These are phyloP conservation scores for Didymella exigua DNA, from an alignment of 2,329 filamentous ascomycete genomes.

Conservation along the genomic window DNA sequence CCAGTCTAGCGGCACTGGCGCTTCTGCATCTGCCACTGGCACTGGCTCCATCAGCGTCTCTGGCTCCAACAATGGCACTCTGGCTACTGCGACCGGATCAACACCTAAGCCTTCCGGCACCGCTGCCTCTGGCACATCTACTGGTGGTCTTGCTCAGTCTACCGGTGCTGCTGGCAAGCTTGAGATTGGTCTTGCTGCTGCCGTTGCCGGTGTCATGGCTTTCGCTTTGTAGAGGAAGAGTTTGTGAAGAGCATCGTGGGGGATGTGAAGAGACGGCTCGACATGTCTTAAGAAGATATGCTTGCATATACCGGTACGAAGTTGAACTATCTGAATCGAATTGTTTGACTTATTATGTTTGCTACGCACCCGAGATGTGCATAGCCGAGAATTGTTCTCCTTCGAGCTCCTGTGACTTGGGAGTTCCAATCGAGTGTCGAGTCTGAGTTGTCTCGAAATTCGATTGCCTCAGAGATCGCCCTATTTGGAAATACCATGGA, in stretches of 20 bases:
- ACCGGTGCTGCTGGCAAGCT: conserved; percentile 32
- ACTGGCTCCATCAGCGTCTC: conserved; percentile 14
- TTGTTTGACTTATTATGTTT: no score
- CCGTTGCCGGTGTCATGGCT: conserved; percentile 33
- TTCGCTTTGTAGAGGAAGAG: conserved; percentile 30
- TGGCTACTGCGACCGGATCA: conserved; percentile 17
- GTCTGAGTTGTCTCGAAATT: no score
- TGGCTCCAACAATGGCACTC: conserved; percentile 15
- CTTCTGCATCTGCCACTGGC: conserved; percentile 20
- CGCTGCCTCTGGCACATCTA: conserved; percentile 12
- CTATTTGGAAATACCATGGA: not conserved
- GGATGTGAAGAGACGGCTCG: not conserved
- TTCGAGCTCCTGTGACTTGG: no score
- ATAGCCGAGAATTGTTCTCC: no score
- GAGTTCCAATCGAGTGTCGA: no score
- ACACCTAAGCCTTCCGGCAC: conserved; percentile 16
- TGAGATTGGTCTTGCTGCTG: conserved; percentile 32
- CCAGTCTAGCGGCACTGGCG: conserved; percentile 18
- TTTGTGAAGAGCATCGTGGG: not conserved
- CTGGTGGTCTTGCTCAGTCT: conserved; percentile 15
- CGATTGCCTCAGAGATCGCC: not conserved
- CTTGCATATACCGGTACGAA: not conserved
- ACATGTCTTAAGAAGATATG: not conserved
- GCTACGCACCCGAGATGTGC: no score
- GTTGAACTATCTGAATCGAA: not conserved